Base-by-base conservation (phyloP, 2,329 filamentous ascomycete species). In the Alternaria arbusti region DNA sequence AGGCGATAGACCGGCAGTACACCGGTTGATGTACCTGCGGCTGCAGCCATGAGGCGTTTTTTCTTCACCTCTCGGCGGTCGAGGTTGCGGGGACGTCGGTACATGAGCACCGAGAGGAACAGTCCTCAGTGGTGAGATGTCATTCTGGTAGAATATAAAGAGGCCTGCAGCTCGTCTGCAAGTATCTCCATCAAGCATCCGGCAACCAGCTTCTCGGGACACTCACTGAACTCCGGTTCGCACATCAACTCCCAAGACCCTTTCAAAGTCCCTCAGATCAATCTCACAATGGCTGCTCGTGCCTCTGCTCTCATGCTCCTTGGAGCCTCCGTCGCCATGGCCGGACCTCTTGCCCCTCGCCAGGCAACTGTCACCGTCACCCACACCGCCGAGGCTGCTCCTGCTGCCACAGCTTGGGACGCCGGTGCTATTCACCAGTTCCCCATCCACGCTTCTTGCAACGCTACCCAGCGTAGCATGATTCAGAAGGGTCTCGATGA, bases 401-500 rank as follows among this genome's bases (percentile, higher is more conserved):
- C 44, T 43, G 44, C 66, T 13, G 55, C 68, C 10, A 73, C 70
- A 9, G 66, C 74, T 12, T 80, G 78, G 77, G 66, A 77, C n/a
- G 61, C 68, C 4, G 83, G 83, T 12, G 81, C 79, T 2, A 78
- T 82, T 8, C 74, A 67, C 15, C 67, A 80, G 17, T 85, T 79
- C 68, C 79, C 81, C 13, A 90, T 91, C 73, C 90, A 91, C 77
- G 75, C 82, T 32, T 90, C 88, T 23, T 92, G 90, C 81, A 91
- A 92, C 70, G 78, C 82, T 52, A 91, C 89, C 2, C 84, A 90
- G 69, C 82, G 81, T 45, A 78, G 77, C 8, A 87, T 90, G 74
- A 82, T 92, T 46, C 78, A 82, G 40, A 78, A 79, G 15, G 90
- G 84, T 6, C 81, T 92, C 0, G 80, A 85, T 17, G 90, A 92